Base-by-base conservation (phyloP, 1,139 yeast genomes). In the Pichia sp. region DNA sequence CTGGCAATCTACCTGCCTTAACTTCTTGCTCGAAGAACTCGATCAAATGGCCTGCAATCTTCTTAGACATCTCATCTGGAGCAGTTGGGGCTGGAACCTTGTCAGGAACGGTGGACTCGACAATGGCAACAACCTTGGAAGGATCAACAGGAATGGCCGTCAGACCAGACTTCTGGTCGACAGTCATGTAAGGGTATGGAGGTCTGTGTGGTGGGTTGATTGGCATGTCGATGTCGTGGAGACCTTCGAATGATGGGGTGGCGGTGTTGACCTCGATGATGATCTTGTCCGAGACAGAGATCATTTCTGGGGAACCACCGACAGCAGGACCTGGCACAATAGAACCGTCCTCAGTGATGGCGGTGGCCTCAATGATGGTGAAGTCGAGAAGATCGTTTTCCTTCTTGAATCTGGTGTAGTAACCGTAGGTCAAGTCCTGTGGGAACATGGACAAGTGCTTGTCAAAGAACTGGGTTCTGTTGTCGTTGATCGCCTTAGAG, bases 371-470 rank as follows among this genome's bases (percentile, higher is more conserved):
- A 65, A 93, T 87, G 62, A 93, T 87, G 48, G 96, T 86, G 70
- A 74, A 85, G 70, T 93, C 98, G 65, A 93, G 79, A 62, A 82
- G 70, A 62, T 84, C 81, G 60, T 79, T 79, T 58, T 51, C 74
- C 71, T 71, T 90, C 85, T 68, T 81, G n/a, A 46, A 46, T 38
- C 42, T 82, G 45, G 96, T 88, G 75, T 92, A 93, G 73, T 76
- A 93, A 13, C 98, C 99, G 68, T 92, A 93, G 46, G 96, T 88
- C 70, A 93, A 80, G 71, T 93, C 98, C 75, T 93, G 99, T 32
- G 98, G 96, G 73, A 92, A 92, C 97, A 93, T 92, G 34, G 97
- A 90, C 72, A 93, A 78, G 72, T 93, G 98, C 75, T 93, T 93
- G 75, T 93, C 99, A 66, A 90, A 92, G 72, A 93, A 93, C 65